Base-by-base conservation (phyloP, 352 stramenopile genomes). In the Globisporangium splendens region DNA sequence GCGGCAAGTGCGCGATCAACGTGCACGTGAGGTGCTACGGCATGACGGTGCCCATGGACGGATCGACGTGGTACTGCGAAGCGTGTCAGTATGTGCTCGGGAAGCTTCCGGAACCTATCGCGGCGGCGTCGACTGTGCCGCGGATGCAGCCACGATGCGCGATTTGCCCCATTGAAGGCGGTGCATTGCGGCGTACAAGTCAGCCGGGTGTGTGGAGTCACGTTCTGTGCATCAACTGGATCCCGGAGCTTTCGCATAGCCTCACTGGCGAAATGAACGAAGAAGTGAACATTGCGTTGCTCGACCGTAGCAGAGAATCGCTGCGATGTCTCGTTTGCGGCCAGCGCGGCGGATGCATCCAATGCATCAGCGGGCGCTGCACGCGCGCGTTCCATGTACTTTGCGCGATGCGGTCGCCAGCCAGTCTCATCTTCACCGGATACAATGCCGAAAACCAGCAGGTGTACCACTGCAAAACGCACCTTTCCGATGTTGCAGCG, bases 1-100 rank as follows among this genome's bases (percentile, higher is more conserved):
- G 86, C 46, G 59, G 24, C 21, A 61, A 69, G 44, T 96, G 86
- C 67, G 59, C 58, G 35, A 75, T 93, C 22, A 61, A 68, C 38
- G 84, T 94, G 38, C 86, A 95, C 52, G 66, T 89, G 50, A 85
- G 82, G 21, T 95, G 86, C 72, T 94, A 96, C 63, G 84, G 83
- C 10, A 54, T 78, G 46, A 79, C 68, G 17, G 62, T 90, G 1
- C 61, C 62, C 4, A 66, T 58, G 0, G 70, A 85, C 49, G 56
- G 59, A 1, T 69, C 73, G 6, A 43, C 62, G 35, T 95, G 86
- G 86, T 62, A 69, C 21, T 95, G 86, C 62, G 73, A 95, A 61
- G 57, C 79, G 31, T 95, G 86, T 59, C 55, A 68, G 42, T 75
- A 73, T 54, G 35, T 81, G 50, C 18, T 52, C n/a, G 21, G 35